A percentile compares a stretch with the other conserved stretches of the same genome.
These are phyloP conservation scores for Eucalyptus curtisii DNA, from an alignment of 345 rosid genomes.

Conservation along the genomic window DNA sequence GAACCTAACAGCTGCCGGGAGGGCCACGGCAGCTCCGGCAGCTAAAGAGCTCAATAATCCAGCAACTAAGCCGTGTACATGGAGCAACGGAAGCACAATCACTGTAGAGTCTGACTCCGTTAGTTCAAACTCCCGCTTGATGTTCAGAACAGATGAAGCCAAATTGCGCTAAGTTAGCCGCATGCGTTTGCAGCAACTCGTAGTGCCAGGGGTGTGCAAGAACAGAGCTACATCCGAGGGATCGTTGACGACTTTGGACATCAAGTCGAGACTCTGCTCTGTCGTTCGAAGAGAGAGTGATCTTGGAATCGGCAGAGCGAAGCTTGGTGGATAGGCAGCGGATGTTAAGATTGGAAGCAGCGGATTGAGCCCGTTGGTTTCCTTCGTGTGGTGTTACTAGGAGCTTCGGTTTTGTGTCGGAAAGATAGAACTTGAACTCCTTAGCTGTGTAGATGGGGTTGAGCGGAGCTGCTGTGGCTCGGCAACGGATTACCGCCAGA, in stretches of 20 bases:
- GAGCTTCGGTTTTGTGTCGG: slow-evolving; percentile 48
- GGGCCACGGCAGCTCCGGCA: slow-evolving; percentile 69
- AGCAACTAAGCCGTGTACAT: slow-evolving; percentile 64
- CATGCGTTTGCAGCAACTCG: slow-evolving; percentile 60
- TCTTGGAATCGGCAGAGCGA: background rate
- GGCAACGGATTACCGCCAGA: slow-evolving; percentile 48
- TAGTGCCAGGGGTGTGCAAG: slow-evolving; percentile 59
- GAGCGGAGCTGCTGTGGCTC: slow-evolving; percentile 57
- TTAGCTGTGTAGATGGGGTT: slow-evolving; percentile 45
- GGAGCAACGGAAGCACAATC: slow-evolving; percentile 60
- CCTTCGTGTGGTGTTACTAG: slow-evolving; percentile 29
- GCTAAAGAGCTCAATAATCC: slow-evolving; percentile 61
- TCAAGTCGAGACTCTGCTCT: slow-evolving; percentile 1
- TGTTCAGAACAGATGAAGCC: slow-evolving; percentile 40
- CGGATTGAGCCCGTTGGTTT: slow-evolving; percentile 8
- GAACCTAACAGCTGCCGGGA: slow-evolving; percentile 71
- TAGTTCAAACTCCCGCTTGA: slow-evolving; percentile 48
- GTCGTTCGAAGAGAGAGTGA: slow-evolving; percentile 12
- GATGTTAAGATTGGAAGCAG: no score
- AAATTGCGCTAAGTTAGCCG: slow-evolving; percentile 45
- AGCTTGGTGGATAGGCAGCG: no score
- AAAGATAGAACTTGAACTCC: slow-evolving; percentile 54
- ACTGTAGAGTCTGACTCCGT: slow-evolving; percentile 71
- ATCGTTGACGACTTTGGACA: slow-evolving; percentile 14
- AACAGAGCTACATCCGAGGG: slow-evolving; percentile 54